Evolutionary conservation across 139 green algal species (phyloP), one percentile per base, ranked within the genome.

Genomic region (Ulvella scutata): DNA sequence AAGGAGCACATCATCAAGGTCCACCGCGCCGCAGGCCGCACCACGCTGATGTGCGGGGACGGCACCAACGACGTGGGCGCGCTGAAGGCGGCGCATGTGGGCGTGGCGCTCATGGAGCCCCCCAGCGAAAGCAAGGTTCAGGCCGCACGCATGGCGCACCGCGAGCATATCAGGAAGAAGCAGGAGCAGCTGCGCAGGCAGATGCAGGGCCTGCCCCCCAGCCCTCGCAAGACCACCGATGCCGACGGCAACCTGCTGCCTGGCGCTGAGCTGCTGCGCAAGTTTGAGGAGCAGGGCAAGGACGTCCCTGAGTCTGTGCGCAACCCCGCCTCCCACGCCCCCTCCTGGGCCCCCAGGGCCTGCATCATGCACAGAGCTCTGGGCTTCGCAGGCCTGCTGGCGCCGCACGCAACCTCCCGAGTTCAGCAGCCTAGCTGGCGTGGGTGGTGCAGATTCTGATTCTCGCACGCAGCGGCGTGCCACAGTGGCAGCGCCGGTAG

Each of bases 11-110:
- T 99, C 23, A 86, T 84, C n/a, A 83, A 83, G 36, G 86, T 96
- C 62, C 82, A 93, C 20, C 74, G 80, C 3, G 75, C 44, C 10
- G 74, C 75, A 20, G 95, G 92, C 37, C 81, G 80, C 74, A 82
- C 80, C 0, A 93, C 90, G 35, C 88, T 99, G 6, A 99, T 99
- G 94, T 96, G 91, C 75, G 94, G 94, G 13, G 94, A 99, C 73
- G 94, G 94, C 44, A 99, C 94, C 72, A 99, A 99, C 80, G 94
- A 99, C 73, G 94, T 99, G 26, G 94, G 94, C 3, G 95, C 89
- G 2, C 88, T 99, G 35, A 98, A 98, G 75, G 87, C 84, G 7
- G 88, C 87, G n/a, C 85, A 94, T 75, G 90, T 97, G 39, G 92
- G 92, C 6, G 91, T 97, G 34, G 92, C 92, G 4, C 81, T 97